phyloP scores from a whole-genome alignment of 192 early-diverging fungal species.

The Coemansia sp. region DNA sequence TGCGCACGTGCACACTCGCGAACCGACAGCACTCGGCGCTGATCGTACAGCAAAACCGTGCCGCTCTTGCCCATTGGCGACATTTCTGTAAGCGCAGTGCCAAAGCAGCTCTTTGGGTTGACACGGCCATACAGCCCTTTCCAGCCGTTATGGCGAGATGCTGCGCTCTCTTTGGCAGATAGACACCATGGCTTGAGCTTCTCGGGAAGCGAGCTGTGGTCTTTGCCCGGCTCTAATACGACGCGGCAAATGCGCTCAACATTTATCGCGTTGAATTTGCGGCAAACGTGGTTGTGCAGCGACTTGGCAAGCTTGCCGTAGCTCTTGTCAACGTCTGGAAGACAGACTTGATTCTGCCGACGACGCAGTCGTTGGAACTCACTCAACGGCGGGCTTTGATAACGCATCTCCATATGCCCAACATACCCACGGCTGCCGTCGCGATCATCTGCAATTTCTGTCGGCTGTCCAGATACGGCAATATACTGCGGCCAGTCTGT shows the following conservation, averaged over 20 bases:
- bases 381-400: constrained; percentile 43
- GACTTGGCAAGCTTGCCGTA: constrained; percentile 29
- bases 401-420: constrained; percentile 48
- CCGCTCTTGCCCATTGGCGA: constrained; percentile 65
- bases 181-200: constrained; percentile 62
- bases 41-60: constrained; percentile 64
- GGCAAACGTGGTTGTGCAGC: constrained; percentile 56
- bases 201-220: constrained; percentile 55
- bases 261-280: constrained; percentile 53
- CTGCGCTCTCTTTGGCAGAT: constrained; percentile 53
- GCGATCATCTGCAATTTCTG: constrained; percentile 10
- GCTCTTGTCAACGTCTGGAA: constrained; percentile 14
- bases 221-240: constrained; percentile 51
- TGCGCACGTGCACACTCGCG: constrained; percentile 69
- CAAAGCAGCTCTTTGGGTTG: constrained; percentile 60
- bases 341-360: constrained; percentile 31
- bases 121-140: constrained; percentile 64
- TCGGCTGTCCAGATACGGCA: constrained; percentile 24
- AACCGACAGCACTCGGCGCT: constrained; percentile 59
- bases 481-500: constrained; percentile 28
- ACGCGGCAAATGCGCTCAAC: constrained; percentile 60
- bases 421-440: constrained; percentile 39
- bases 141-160: constrained; percentile 61
- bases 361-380: constrained; percentile 58
- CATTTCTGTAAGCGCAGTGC: constrained; percentile 61